A percentile compares a stretch with the other conserved stretches of the same genome.
phyloP scores from a whole-genome alignment of 345 rosid genomes.

The Gossypium bickii region DNA sequence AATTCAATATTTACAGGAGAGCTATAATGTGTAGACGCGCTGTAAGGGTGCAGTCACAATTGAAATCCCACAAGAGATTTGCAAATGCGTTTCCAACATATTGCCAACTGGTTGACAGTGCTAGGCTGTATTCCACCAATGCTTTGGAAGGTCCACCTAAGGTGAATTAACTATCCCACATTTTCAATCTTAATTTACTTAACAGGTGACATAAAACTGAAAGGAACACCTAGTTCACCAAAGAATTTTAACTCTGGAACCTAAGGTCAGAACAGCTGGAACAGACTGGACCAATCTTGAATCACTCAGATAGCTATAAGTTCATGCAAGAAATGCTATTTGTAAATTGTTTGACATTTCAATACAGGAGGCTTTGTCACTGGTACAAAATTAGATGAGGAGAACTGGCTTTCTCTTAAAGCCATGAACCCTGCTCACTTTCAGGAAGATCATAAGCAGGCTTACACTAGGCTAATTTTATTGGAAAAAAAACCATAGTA shows the following conservation, averaged over 20 bases:
- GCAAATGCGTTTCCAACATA: slow-evolving; percentile 76
- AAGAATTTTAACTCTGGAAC: background rate
- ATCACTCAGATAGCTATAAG: background rate
- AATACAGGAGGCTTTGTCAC: background rate
- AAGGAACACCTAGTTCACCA: background rate
- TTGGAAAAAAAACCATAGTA: background rate
- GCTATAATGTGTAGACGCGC: slow-evolving; percentile 86
- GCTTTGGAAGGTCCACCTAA: slow-evolving; percentile 72
- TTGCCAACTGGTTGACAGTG: slow-evolving; percentile 75
- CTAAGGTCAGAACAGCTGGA: background rate
- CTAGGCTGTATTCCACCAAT: slow-evolving; percentile 81
- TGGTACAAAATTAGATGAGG: background rate
- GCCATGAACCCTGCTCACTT: background rate
- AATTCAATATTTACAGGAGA: slow-evolving; percentile 53
- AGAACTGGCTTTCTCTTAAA: background rate
- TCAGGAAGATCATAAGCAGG: background rate
- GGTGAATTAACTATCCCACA: slow-evolving; percentile 34
- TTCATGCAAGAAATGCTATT: slow-evolving; percentile 5
- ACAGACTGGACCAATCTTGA: background rate
- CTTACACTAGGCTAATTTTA: background rate
- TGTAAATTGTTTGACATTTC: background rate
- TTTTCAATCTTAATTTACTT: background rate
- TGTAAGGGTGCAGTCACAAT: slow-evolving; percentile 81
- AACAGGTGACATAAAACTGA: background rate
- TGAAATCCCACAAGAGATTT: slow-evolving; percentile 87